Base-by-base conservation (phyloP, 2,329 filamentous ascomycete species). In the Trichoderma aggressivum region DNA sequence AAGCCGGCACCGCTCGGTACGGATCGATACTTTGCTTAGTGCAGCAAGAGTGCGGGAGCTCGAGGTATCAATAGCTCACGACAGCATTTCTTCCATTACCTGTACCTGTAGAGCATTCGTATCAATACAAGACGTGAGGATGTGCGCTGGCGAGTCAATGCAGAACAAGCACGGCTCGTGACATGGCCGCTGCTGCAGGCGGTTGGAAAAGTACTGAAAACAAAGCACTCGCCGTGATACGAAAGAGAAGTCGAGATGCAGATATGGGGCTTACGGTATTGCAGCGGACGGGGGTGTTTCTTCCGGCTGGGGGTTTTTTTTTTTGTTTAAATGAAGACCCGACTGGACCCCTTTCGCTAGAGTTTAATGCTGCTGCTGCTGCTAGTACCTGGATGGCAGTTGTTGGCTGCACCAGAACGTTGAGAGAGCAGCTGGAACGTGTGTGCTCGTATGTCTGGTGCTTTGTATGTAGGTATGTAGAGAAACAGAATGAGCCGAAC, bases 121-220 rank as follows among this genome's bases (percentile, higher is more conserved):
- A n/a, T 39, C 30, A 34, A 18, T 5, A 16, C 30, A 6, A 50
- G 21, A 50, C 12, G 14, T 60, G 12, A 21, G 4, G 3, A 30
- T n/a, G 36, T 59, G 26, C 36, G 21, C 65, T 32, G 36, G 26
- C 36, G 3, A 60, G 39, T 34, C 65, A 60, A 58, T 67, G 53
- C 34, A 58, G 60, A 55, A 32, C 36, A 70, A 72, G 58, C 64
- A 71, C 67, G 53, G 39, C 53, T 62, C 56, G 70, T 58, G 64
- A 43, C 58, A 62, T 63, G 58, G 28, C 63, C 64, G 43, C 62
- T 58, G 56, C 47, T 58, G 24, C 32, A 59, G 59, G 8, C 21
- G 47, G 43, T 30, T 32, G 28, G 36, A 24, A 47, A 60, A n/a
- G n/a, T n/a, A n/a, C n/a, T 26, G 28, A 21, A 32, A 59, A 59